Evolutionary conservation across 345 rosid genomes (phyloP).

Genomic region (Rhizophora apiculata): DNA sequence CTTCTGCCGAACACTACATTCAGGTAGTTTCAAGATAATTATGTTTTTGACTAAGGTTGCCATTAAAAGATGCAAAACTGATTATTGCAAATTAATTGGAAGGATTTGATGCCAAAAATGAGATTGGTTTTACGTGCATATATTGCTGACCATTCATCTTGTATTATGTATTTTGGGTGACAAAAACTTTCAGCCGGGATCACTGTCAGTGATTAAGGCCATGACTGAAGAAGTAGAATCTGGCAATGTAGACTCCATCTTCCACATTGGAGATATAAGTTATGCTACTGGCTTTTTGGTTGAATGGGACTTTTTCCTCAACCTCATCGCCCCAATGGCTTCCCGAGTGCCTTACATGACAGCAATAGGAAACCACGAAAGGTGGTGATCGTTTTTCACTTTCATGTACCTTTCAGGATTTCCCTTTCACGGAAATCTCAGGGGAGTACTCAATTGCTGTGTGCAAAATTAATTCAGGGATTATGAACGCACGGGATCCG

Average conservation of each 20-base stretch:
- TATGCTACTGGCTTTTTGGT: slow-evolving; percentile 72
- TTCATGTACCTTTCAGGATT: background rate
- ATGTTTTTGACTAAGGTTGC: background rate
- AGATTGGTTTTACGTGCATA: too few relatives aligned
- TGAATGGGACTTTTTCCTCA: slow-evolving; percentile 72
- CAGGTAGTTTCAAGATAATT: slow-evolving; percentile 34
- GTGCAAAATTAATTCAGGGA: slow-evolving; percentile 33
- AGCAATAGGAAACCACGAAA: slow-evolving; percentile 70
- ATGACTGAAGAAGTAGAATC: slow-evolving; percentile 39
- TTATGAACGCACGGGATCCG: slow-evolving; percentile 41
- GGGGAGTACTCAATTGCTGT: background rate
- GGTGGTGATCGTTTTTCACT: slow-evolving; percentile 23
- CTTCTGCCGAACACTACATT: slow-evolving; percentile 58
- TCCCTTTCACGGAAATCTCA: too few relatives aligned
- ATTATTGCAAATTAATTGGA: too few relatives aligned
- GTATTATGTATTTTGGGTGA: background rate
- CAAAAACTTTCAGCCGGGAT: slow-evolving; percentile 47
- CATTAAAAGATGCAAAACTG: background rate
- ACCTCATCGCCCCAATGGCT: slow-evolving; percentile 52
- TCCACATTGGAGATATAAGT: slow-evolving; percentile 78
- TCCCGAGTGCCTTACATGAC: slow-evolving; percentile 69
- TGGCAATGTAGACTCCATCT: slow-evolving; percentile 51
- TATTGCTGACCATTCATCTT: too few relatives aligned
- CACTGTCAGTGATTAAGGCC: slow-evolving; percentile 49
- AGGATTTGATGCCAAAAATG: too few relatives aligned